phyloP scores from a whole-genome alignment of 345 rosid genomes.

The Lepidium aucheri region DNA sequence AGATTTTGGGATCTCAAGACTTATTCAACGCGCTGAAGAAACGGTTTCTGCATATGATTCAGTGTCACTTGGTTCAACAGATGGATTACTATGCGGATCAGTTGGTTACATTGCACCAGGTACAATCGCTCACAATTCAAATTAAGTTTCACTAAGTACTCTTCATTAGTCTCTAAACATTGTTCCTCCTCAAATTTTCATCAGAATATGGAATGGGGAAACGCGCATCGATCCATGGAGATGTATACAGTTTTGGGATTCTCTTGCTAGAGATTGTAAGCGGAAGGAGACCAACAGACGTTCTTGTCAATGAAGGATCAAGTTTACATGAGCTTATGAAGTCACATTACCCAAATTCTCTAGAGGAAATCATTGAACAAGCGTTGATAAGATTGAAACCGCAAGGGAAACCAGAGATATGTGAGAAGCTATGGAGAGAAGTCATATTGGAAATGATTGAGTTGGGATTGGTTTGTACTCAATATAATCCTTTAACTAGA shows the following conservation, averaged over 20 bases:
- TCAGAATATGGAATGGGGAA: constrained; percentile 86
- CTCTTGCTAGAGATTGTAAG: constrained; percentile 65
- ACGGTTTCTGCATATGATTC: constrained; percentile 32
- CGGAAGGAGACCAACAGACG: constrained; percentile 69
- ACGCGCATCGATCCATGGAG: constrained; percentile 71
- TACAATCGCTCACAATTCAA: constrained; percentile 11
- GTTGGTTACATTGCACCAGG: constrained; percentile 95
- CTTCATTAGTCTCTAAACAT: not conserved
- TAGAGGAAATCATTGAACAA: constrained; percentile 49
- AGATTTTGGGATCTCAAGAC: constrained; percentile 79
- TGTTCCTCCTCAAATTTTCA: not conserved
- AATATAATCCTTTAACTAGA: constrained; percentile 59
- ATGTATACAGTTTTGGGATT: constrained; percentile 85
- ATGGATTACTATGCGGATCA: constrained; percentile 76
- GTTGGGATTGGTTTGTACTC: constrained; percentile 79
- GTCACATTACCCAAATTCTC: constrained; percentile 56
- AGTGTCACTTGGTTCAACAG: constrained; percentile 54
- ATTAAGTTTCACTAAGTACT: not conserved
- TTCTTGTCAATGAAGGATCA: constrained; percentile 46
- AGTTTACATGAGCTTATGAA: constrained; percentile 75
- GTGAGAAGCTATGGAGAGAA: constrained; percentile 42
- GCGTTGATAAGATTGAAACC: constrained; percentile 43
- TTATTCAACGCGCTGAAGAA: constrained; percentile 46
- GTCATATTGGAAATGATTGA: constrained; percentile 66
- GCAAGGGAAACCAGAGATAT: constrained; percentile 20